Evolutionary conservation across 2,329 filamentous ascomycete genomes (phyloP).

Genomic region (Thielaviopsis cerberus): DNA sequence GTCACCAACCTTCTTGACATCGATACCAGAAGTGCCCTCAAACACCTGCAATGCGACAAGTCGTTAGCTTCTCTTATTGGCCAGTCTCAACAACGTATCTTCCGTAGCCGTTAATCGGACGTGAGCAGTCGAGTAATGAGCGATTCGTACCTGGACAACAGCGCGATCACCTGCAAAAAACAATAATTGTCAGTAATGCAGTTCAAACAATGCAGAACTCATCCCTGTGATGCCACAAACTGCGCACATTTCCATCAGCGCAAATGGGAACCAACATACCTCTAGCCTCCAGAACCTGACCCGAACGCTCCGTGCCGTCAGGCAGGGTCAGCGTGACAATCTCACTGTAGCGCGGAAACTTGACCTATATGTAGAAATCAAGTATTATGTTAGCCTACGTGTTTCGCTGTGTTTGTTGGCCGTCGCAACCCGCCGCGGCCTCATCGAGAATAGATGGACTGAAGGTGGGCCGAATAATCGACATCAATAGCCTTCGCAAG

Average conservation of each 20-base stretch:
- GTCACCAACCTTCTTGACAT: slow-evolving; percentile 79
- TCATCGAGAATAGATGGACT: neutral
- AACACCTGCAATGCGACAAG: slow-evolving; percentile 50
- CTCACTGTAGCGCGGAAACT: slow-evolving; percentile 94
- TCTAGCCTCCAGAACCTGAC: slow-evolving; percentile 93
- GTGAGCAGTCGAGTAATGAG: neutral
- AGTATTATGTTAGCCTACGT: slow-evolving; percentile 14
- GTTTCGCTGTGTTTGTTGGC: neutral
- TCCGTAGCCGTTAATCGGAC: slow-evolving; percentile 8
- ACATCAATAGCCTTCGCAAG: neutral
- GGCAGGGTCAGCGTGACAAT: slow-evolving; percentile 91
- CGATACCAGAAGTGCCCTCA: slow-evolving; percentile 88
- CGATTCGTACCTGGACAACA: slow-evolving; percentile 62
- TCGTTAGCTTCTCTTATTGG: neutral
- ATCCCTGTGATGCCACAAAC: neutral
- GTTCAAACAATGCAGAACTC: slow-evolving; percentile 14
- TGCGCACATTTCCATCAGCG: neutral
- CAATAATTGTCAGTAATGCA: slow-evolving; percentile 5
- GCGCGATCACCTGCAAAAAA: slow-evolving; percentile 57
- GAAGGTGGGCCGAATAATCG: neutral
- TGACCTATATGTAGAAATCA: slow-evolving; percentile 44
- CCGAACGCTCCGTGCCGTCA: slow-evolving; percentile 82
- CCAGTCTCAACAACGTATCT: neutral
- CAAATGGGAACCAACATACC: slow-evolving; percentile 33
- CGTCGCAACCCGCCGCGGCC: neutral